Evolutionary conservation across 148 eudicot species (phyloP).

Genomic region (Vaccinium vitisidaea): DNA sequence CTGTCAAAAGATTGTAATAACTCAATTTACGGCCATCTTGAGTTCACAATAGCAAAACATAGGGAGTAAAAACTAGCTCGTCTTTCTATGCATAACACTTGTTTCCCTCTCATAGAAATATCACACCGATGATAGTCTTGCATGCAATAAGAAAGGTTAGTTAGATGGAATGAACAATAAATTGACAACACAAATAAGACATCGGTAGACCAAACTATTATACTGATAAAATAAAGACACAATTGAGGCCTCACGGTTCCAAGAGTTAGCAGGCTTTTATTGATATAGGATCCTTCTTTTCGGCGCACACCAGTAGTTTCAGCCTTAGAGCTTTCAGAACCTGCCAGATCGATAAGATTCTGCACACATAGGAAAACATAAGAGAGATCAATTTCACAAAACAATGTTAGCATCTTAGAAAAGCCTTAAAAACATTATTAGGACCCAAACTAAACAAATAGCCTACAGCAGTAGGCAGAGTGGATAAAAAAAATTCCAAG

Average conservation of each 20-base stretch:
- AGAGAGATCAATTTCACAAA: constrained; percentile 10
- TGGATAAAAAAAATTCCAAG: neutral
- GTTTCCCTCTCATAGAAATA: neutral
- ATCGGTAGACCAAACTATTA: constrained; percentile 16
- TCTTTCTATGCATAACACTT: neutral
- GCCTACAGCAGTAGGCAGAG: neutral
- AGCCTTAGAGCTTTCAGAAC: constrained; percentile 99
- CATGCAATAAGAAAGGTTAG: neutral
- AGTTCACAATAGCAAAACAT: neutral
- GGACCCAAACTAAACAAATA: neutral
- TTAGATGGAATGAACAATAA: neutral
- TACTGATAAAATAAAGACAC: constrained; percentile 20
- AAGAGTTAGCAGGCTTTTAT: constrained; percentile 91
- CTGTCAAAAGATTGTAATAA: neutral
- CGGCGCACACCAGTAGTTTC: constrained; percentile 92
- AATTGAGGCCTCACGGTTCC: constrained; percentile 83
- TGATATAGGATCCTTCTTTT: constrained; percentile 96
- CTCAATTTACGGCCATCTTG: neutral
- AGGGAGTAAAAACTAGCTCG: neutral
- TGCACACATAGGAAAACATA: constrained; percentile 57
- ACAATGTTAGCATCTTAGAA: neutral
- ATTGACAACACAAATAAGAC: constrained; percentile 6
- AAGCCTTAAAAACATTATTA: neutral
- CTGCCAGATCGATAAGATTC: constrained; percentile 99
- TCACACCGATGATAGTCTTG: neutral